These are phyloP conservation scores for Ustilago lituana DNA, from an alignment of 1,284 basidiomycete genomes.

Conservation along the genomic window DNA sequence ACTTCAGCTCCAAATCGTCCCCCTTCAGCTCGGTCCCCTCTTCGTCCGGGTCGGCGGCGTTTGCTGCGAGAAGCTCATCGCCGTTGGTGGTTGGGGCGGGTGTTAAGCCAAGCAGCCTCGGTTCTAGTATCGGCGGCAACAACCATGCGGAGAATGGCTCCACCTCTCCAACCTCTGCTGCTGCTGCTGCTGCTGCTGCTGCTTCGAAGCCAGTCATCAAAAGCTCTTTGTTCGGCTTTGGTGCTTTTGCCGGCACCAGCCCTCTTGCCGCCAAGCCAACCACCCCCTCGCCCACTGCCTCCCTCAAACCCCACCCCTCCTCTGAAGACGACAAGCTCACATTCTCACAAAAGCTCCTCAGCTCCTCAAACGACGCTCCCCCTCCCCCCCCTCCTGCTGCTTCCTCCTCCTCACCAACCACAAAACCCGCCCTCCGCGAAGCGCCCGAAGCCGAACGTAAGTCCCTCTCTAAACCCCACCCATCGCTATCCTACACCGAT, in stretches of 20 bases:
- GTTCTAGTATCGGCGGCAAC: constrained; percentile 36
- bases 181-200: neutral
- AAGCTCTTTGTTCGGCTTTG: constrained; percentile 49
- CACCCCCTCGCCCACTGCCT: constrained; percentile 9
- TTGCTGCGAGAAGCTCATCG: constrained; percentile 26
- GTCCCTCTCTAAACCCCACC: neutral
- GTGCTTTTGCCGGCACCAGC: constrained; percentile 52
- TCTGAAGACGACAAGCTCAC: constrained; percentile 24
- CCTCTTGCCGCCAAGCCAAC: constrained; percentile 47
- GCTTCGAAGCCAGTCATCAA: constrained; percentile 27
- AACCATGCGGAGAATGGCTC: constrained; percentile 31
- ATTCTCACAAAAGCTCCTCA: constrained; percentile 36
- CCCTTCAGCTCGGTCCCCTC: constrained; percentile 46
- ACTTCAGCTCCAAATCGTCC: constrained; percentile 52
- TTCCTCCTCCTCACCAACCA: too few relatives aligned
- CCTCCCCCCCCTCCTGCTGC: constrained; percentile 5
- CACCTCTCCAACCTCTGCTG: constrained; percentile 4
- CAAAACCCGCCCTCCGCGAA: too few relatives aligned
- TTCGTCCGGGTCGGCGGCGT: constrained; percentile 33
- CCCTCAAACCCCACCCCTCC: constrained; percentile 3
- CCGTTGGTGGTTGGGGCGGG: constrained; percentile 15
- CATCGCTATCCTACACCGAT: too few relatives aligned
- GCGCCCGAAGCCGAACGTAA: constrained; percentile 39
- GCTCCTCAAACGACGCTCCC: constrained; percentile 11
- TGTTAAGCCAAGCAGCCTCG: constrained; percentile 45